Evolutionary conservation across 139 green algal species (phyloP), one percentile per base, ranked within the genome.

Genomic region (Chlorella sp.): DNA sequence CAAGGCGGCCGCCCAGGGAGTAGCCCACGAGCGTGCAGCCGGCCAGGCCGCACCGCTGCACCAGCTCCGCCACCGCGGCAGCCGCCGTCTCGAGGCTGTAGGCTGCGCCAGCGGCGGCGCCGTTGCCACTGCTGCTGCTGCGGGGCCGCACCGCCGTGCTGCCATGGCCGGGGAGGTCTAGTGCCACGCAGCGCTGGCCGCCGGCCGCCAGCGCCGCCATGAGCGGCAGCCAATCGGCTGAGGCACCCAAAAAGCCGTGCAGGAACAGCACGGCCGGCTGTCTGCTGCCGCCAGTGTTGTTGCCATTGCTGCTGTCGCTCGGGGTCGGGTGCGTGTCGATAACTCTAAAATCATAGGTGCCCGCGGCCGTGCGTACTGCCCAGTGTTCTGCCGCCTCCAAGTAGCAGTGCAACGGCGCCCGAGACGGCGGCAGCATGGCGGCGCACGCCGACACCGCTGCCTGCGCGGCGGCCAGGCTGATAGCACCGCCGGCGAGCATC

Each of bases 161-260:
- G 46, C 93, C 93, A 60, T 97, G 93, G 0, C 93, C 93, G 15
- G 91, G 93, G 42, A 97, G 81, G 72, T 94, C 89, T 0, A 97
- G 8, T 0, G 90, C 87, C 2, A 94, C 8, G 76, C 86, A 93
- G 19, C 65, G 70, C 35, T 80, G n/a, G 80, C 19, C 81, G 83
- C n/a, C 21, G 23, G 11, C 60, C 55, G 83, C 83, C 33, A 95
- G 79, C 0, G 77, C 82, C 8, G 43, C 40, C 83, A 92, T 89
- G 12, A 93, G 36, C 1, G 91, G 86, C 59, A 46, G 27, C 93
- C 93, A 97, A 66, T 97, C 93, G 7, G 74, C 43, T 12, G 67
- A 42, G 23, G 33, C 48, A 2, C 93, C 93, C 51, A 98, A 73
- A 81, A 97, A 97, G 55, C 94, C 94, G 76, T 97, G 94, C 45